Conservation (phyloP, 2,329 filamentous ascomycete genomes). For the Aspergillus sp. region DNA sequence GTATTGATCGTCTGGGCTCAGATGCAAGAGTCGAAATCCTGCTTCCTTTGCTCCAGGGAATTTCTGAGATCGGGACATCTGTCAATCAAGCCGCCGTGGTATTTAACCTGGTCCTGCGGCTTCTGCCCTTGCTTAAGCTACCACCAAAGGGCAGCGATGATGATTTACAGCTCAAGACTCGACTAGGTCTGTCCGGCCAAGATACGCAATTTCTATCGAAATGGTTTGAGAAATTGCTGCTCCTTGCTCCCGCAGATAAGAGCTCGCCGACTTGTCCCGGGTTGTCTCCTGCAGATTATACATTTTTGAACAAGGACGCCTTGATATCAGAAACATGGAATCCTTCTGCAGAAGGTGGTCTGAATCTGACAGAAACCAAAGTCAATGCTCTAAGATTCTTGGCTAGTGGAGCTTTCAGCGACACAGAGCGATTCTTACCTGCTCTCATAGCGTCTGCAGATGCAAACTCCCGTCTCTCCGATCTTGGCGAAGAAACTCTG, state of each 20-base stretch:
- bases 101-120: conserved; percentile 79
- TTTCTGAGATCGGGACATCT: conserved; percentile 61
- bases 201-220: conserved; percentile 74
- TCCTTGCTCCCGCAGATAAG: conserved; percentile 59
- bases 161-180: conserved; percentile 67
- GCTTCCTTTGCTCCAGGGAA: conserved; percentile 68
- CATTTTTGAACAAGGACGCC: conserved; percentile 66
- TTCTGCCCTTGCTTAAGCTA: conserved; percentile 67
- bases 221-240: conserved; percentile 76
- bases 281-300: conserved; percentile 65
- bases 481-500: conserved; percentile 84
- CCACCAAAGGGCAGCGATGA: conserved; percentile 78
- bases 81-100: conserved; percentile 63
- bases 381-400: conserved; percentile 70
- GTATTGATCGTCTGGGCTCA: conserved; percentile 63
- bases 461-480: conserved; percentile 75
- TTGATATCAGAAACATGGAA: conserved; percentile 59
- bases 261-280: conserved; percentile 57
- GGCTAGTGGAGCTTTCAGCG: conserved; percentile 80
- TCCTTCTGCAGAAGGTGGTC: conserved; percentile 58
- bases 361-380: conserved; percentile 71
- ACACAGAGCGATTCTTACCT: conserved; percentile 79
- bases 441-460: conserved; percentile 82
- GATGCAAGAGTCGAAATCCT: conserved; percentile 70
- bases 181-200: conserved; percentile 66